phyloP scores from a whole-genome alignment of 345 rosid genomes.

The Melaleuca alternifolia region DNA sequence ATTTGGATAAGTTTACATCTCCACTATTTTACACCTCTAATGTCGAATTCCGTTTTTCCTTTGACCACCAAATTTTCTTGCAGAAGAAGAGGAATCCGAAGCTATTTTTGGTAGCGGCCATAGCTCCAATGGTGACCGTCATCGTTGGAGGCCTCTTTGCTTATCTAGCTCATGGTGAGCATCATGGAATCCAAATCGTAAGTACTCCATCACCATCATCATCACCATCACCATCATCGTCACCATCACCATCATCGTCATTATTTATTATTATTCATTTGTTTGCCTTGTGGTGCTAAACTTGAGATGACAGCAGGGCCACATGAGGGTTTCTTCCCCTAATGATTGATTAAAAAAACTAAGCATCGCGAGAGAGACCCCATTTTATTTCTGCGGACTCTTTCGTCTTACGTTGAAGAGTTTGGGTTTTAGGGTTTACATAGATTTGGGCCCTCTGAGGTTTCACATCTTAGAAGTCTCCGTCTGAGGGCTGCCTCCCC shows the following conservation, averaged over 20 bases:
- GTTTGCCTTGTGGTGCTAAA: background rate
- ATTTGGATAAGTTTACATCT: background rate
- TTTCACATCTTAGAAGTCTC: background rate
- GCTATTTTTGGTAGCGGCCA: conserved; percentile 82
- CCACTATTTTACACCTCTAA: background rate
- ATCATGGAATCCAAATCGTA: conserved; percentile 65
- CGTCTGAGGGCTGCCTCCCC: background rate
- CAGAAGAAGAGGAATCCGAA: conserved; percentile 64
- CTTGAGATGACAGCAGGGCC: background rate
- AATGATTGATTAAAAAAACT: background rate
- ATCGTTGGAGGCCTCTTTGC: conserved; percentile 59
- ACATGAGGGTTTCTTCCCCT: background rate
- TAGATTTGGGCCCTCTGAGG: background rate
- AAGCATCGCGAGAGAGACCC: background rate
- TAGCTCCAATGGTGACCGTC: conserved; percentile 73
- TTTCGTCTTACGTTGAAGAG: background rate
- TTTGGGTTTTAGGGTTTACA: background rate
- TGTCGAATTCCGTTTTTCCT: background rate
- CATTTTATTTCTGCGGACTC: background rate
- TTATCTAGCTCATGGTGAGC: conserved; percentile 37
- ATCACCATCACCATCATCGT: background rate
- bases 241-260: background rate
- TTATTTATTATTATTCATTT: background rate
- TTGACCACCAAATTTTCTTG: background rate
- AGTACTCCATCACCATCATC: background rate